Evolutionary conservation across 257 asterid genomes (phyloP), one percentile per base, ranked within the genome.

Genomic region (Ilex aquifolium): DNA sequence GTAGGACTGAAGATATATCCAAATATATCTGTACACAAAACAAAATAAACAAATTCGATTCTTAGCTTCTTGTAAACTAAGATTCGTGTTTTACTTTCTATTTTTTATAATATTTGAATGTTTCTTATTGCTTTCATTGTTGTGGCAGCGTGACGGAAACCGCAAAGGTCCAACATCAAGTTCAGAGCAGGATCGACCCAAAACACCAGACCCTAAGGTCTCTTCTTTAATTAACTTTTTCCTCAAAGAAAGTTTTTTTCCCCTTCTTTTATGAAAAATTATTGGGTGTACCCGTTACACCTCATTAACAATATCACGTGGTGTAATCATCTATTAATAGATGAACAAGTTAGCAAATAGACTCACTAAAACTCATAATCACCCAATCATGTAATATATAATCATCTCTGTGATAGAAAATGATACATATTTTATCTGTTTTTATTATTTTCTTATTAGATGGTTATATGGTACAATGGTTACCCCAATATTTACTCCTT

Each of bases 141-240:
- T 65, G 62, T 57, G 76, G 79, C 77, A 90, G 97, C 82, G 89
- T 40, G 95, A 85, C 74, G 92, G 95, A 56, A 90, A 77, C 67
- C 80, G 83, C 57, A 87, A 66, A 74, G 88, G 85, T 30, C 77
- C 88, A 57, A 79, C 84, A 42, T 79, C 94, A 59, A 76, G 82
- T 74, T 69, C 84, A 13, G 97, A 81, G 67, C 89, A 79, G 59
- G 96, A 90, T 64, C 80, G 82, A 53, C 83, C 92, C 7, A 87
- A 85, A 63, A 83, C 95, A 50, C 88, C 83, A 13, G 97, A 93
- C 62, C 95, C 96, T 57, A 93, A 93, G 97, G 99, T 90, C 32
- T 2, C 52, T 53, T 53, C 31, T 4, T 36, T 4, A 36, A 36
- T 48, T 27, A 27, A 1, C 56, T 42, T 12, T 36, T 53, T 14